These are phyloP conservation scores for Metschnikowia amazonensis DNA, from an alignment of 805 yeast species.

Conservation along the genomic window DNA sequence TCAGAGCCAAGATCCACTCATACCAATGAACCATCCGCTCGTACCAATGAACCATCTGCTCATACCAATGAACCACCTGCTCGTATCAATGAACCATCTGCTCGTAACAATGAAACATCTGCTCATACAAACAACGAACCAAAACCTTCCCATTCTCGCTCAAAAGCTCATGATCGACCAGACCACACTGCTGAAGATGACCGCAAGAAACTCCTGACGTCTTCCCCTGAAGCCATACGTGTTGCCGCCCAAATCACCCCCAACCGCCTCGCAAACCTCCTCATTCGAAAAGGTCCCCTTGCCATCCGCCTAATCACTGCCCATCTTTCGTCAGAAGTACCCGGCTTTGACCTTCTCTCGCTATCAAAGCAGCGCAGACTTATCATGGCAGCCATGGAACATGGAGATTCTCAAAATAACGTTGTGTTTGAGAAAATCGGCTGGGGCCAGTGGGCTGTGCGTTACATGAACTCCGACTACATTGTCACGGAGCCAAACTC, in stretches of 20 bases:
- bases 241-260: conserved; percentile 86
- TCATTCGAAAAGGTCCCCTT: conserved; percentile 74
- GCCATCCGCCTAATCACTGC: conserved; percentile 88
- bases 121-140: too few species aligned
- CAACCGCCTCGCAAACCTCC: conserved; percentile 63
- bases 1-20: too few species aligned
- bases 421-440: conserved; percentile 89
- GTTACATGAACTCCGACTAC: conserved; percentile 45
- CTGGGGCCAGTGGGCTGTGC: conserved; percentile 97
- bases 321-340: conserved; percentile 68
- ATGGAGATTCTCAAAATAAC: conserved; percentile 55
- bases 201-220: conserved; percentile 50
- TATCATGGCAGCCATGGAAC: conserved; percentile 84
- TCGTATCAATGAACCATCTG: too few species aligned
- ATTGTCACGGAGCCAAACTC: conserved; percentile 38
- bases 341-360: conserved; percentile 74
- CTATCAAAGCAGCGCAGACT: conserved; percentile 85
- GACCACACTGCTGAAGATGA: conserved; percentile 3
- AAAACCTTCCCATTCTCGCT: too few species aligned
- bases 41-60: too few species aligned
- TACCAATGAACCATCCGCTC: too few species aligned
- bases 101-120: too few species aligned
- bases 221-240: conserved; percentile 83
- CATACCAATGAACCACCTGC: too few species aligned
- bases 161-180: neutral